phyloP scores from a whole-genome alignment of 2,329 filamentous ascomycete genomes.

The Botrytis aclada region DNA sequence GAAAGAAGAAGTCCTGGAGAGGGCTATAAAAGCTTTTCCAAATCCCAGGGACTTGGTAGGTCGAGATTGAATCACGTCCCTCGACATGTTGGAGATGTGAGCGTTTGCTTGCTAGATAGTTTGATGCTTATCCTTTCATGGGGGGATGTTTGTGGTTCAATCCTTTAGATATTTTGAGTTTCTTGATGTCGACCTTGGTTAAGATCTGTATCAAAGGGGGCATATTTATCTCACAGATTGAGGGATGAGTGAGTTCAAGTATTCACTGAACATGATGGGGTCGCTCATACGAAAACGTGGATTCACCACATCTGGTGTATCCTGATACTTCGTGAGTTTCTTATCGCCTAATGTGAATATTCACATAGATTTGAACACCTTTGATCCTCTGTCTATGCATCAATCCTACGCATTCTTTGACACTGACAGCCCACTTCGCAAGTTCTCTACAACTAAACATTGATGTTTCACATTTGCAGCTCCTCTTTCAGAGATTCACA shows the following conservation, averaged over 20 bases:
- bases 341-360: background rate
- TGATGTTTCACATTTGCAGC: background rate
- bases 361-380: background rate
- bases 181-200: background rate
- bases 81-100: background rate
- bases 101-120: background rate
- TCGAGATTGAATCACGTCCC: accelerated
- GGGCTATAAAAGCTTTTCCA: background rate
- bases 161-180: background rate
- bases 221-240: background rate
- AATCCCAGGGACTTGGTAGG: background rate
- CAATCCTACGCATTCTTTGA: background rate
- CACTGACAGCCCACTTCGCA: background rate
- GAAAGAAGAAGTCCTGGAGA: background rate
- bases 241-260: background rate
- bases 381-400: background rate
- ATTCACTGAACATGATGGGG: background rate
- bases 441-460: background rate
- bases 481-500: background rate
- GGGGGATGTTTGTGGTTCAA: background rate
- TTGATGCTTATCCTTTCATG: background rate
- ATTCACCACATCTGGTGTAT: background rate
- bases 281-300: background rate
- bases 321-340: background rate
- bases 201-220: accelerated